Percentiles rank a stretch among this genome's conserved stretches.
Conservation (phyloP, 2,329 filamentous ascomycete genomes). For the Penicillium oxalicum region DNA sequence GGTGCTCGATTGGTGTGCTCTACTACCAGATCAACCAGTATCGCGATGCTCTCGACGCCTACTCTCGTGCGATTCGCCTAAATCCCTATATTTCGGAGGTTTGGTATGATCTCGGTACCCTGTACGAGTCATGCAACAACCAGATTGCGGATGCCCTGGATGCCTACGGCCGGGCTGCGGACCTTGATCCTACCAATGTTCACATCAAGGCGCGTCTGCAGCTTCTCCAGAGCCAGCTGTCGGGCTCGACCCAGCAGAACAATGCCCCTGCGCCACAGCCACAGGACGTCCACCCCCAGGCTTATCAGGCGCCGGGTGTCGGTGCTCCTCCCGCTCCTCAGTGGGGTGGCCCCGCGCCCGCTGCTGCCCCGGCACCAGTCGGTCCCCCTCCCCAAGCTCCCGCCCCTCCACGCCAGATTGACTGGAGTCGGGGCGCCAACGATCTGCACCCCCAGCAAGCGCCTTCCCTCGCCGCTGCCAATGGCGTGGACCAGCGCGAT, state of each 20-base stretch:
- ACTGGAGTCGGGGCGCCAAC: constrained; percentile 64
- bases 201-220: constrained; percentile 95
- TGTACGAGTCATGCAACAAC: constrained; percentile 99
- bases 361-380: constrained; percentile 57
- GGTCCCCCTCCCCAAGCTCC: constrained; percentile 50
- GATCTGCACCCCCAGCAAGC: constrained; percentile 59
- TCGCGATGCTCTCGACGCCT: constrained; percentile 92
- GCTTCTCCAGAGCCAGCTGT: constrained; percentile 73
- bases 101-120: constrained; percentile 94
- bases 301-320: constrained; percentile 78
- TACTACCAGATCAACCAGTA: constrained; percentile 99
- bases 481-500: constrained; percentile 77
- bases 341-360: constrained; percentile 73
- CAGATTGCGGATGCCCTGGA: constrained; percentile 94
- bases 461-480: constrained; percentile 51
- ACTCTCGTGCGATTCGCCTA: constrained; percentile 89
- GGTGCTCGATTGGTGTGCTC: constrained; percentile 97
- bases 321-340: constrained; percentile 80
- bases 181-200: constrained; percentile 85
- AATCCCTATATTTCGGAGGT: constrained; percentile 99
- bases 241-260: constrained; percentile 62
- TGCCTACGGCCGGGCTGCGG: constrained; percentile 88
- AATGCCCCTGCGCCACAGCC: constrained; percentile 68
- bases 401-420: constrained; percentile 57
- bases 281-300: constrained; percentile 91